Base-by-base conservation (phyloP, 257 asterid species). In the Verbascum thapsus region DNA sequence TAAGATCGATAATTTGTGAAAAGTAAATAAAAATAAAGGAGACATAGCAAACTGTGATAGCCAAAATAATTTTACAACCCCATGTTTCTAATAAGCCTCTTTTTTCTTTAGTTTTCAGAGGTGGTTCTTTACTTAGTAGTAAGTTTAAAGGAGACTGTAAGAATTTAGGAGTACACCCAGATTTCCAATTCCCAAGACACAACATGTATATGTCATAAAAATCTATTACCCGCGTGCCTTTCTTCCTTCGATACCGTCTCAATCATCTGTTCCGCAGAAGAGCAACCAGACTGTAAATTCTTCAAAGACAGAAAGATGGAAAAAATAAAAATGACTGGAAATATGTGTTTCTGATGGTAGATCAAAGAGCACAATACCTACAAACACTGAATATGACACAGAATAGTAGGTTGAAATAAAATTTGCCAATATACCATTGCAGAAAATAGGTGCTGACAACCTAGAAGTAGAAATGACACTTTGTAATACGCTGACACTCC, bases 181-280 rank as follows among this genome's bases (percentile, higher is more conserved):
- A 47, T 55, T 32, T n/a, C 23, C n/a, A 32, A 57, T 15, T 40
- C 61, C 19, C 52, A 56, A 47, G 18, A 19, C 52, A 38, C 11
- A 38, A 22, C 6, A 20, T 22, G 53, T 20, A 48, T 17, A 12
- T 16, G 17, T 50, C 37, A 50, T 47, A 37, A 39, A n/a, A 39
- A 81, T 66, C 11, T 35, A 37, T 67, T 73, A 83, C 95, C 85
- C 10, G 61, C 42, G 16, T 52, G 63, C 47, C 62, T 59, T 76
- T 68, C 66, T 35, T 63, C 66, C 60, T 17, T 47, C 26, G 71
- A 23, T 44, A 72, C 37, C 51, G 55, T 48, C 67, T 47, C 72
- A 19, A 44, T 17, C 67, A 55, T 71, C 68, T 51, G 66, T 44
- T 53, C 67, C 48, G 51, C 75, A 53, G 11, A 64, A 37, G 34